Evolutionary conservation across 306 rosid genomes (phyloP).

Genomic region (Boehmeria nivea): DNA sequence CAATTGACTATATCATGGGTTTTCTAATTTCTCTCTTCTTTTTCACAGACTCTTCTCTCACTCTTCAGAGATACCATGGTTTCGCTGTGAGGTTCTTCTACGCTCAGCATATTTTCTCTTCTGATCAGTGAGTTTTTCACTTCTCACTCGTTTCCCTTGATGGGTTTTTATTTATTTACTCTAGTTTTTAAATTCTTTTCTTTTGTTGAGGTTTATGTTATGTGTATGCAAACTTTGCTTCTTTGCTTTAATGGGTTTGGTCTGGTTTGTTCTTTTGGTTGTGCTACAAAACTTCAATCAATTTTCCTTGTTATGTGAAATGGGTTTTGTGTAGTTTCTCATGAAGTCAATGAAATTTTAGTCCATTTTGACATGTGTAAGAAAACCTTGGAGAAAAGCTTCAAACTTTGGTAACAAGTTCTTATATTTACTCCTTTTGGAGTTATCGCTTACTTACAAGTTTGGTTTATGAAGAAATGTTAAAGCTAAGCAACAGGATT

Average conservation of each 20-base stretch:
- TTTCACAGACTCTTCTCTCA: neutral
- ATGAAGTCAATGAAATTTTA: too few species aligned
- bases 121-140: slow-evolving; percentile 21
- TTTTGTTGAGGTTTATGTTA: neutral
- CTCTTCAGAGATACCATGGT: slow-evolving; percentile 6
- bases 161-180: too few species aligned
- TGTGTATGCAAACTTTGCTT: slow-evolving; percentile 1
- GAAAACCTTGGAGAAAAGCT: slow-evolving; percentile 1
- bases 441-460: too few species aligned
- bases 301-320: too few species aligned
- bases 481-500: too few species aligned
- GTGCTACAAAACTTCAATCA: too few species aligned
- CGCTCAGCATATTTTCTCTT: slow-evolving; percentile 1
- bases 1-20: slow-evolving; percentile 4
- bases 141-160: neutral
- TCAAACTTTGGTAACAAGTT: neutral
- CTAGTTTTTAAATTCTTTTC: too few species aligned
- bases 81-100: slow-evolving; percentile 23
- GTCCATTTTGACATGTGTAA: slow-evolving; percentile 4
- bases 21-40: neutral
- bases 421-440: neutral
- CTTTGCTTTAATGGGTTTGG: slow-evolving; percentile 14
- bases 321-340: too few species aligned
- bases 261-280: neutral
- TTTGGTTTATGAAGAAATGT: too few species aligned